Evolutionary conservation across 176 grass and related monocot species (phyloP).

Genomic region (Carex littledalei): DNA sequence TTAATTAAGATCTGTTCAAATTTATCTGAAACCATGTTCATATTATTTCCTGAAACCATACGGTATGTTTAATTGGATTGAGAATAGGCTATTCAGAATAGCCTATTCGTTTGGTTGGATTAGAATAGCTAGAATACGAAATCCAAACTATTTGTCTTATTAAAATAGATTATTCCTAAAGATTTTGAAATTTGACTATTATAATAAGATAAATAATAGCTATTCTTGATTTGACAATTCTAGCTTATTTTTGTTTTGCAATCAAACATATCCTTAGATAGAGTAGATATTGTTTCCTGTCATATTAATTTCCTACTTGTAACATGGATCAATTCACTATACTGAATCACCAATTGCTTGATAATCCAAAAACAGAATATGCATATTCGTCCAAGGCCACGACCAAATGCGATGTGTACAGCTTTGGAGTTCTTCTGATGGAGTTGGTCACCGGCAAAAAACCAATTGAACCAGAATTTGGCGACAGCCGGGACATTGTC

Average conservation of each 20-base stretch:
- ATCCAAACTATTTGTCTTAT: too few relatives aligned
- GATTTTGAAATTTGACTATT: too few relatives aligned
- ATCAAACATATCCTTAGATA: not conserved
- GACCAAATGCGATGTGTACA: constrained; percentile 60
- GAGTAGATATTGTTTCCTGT: not conserved
- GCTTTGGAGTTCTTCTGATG: constrained; percentile 63
- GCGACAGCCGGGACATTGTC: constrained; percentile 74
- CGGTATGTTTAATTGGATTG: not conserved
- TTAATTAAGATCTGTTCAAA: not conserved
- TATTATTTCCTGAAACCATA: not conserved
- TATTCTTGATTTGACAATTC: too few relatives aligned
- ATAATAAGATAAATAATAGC: too few relatives aligned
- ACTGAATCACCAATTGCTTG: not conserved
- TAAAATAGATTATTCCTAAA: too few relatives aligned
- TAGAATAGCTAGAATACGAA: too few relatives aligned
- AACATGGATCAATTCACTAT: not conserved
- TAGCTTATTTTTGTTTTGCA: too few relatives aligned
- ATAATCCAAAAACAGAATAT: constrained; percentile 44
- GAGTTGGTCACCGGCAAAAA: constrained; percentile 83
- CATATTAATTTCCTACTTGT: not conserved
- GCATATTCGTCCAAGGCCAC: constrained; percentile 86
- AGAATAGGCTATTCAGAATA: too few relatives aligned
- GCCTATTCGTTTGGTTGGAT: too few relatives aligned
- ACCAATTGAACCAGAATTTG: constrained; percentile 91
- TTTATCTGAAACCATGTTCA: not conserved